These are phyloP conservation scores for Alternaria consortialis DNA, from an alignment of 2,329 filamentous ascomycete species.

Conservation along the genomic window DNA sequence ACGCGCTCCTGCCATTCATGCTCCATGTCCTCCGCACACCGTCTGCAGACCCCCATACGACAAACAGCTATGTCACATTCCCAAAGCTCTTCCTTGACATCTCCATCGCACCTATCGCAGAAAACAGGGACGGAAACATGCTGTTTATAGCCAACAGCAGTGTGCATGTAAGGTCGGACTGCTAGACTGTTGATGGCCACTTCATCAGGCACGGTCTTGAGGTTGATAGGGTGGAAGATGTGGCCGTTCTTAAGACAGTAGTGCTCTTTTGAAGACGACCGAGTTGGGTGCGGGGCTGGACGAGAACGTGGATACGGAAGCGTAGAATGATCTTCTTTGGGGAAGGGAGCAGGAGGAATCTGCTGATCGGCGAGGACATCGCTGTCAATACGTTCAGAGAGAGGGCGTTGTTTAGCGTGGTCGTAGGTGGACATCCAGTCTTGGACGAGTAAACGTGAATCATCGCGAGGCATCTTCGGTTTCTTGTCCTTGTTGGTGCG, in stretches of 20 bases:
- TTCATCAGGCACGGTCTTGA: slow-evolving; percentile 27
- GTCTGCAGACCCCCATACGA: slow-evolving; percentile 26
- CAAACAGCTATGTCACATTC: slow-evolving; percentile 34
- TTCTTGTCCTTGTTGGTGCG: slow-evolving; percentile 16
- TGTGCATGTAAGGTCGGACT: slow-evolving; percentile 26
- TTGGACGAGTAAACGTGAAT: slow-evolving; percentile 21
- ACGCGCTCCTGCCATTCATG: slow-evolving; percentile 25
- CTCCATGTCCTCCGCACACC: slow-evolving; percentile 30
- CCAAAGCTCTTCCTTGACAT: slow-evolving; percentile 29
- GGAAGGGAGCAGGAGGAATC: slow-evolving; percentile 30
- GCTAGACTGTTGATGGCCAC: slow-evolving; percentile 26
- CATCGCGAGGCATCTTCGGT: slow-evolving; percentile 19
- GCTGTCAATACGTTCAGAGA: slow-evolving; percentile 26
- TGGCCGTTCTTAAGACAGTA: slow-evolving; percentile 34
- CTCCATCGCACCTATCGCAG: slow-evolving; percentile 31
- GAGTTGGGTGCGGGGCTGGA: slow-evolving; percentile 3
- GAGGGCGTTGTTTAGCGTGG: slow-evolving; percentile 24
- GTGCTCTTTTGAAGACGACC: slow-evolving; percentile 22
- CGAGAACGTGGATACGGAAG: background rate
- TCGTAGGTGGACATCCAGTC: slow-evolving; percentile 31
- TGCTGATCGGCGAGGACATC: slow-evolving; percentile 33
- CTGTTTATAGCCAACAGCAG: slow-evolving; percentile 19
- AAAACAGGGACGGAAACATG: slow-evolving; percentile 27
- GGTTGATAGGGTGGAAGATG: slow-evolving; percentile 28
- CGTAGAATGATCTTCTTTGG: slow-evolving; percentile 19